Base-by-base conservation (phyloP, 371 early-diverging fungal species). In the Saksenaea vasiformis region DNA sequence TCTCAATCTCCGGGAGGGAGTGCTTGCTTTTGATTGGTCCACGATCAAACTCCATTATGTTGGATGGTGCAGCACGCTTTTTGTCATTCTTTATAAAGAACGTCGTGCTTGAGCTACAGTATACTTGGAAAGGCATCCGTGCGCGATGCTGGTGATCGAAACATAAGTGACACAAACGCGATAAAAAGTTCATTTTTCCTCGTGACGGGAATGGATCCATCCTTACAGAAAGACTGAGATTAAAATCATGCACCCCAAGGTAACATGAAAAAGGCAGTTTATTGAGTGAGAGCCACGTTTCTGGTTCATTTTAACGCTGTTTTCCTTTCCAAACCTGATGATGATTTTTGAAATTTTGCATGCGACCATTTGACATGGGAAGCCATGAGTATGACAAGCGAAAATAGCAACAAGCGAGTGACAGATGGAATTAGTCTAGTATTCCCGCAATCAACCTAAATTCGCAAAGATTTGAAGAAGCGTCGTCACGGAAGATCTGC, bases 91-190 rank as follows among this genome's bases (percentile, higher is more conserved):
- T 31, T 31, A 31, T 31, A 31, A 31, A 31, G 11, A n/a, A 39
- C 11, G 1, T 14, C 11, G n/a, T 10, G 39, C 39, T n/a, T 39
- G 39, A 39, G 39, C 51, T 22, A 22, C 24, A 5, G 22, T 47
- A 47, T 47, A 47, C 51, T 47, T 47, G 51, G 27, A 47, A 47
- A 47, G 51, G 51, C 22, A 47, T 47, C 51, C 51, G 22, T 22
- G 24, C 51, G 51, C 24, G 51, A 47, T 47, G 51, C 22, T 47
- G 51, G 22, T 47, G 51, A 47, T 47, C 51, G 26, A 47, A 47
- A 47, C 51, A 47, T 22, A 22, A 22, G 51, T 47, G 7, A 47
- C 51, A 47, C 11, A 39, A 39, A 3, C 15, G 11, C 11, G 39
- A 39, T 11, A n/a, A 39, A n/a, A n/a, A 47, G 51, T 7, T 47